These are phyloP conservation scores for Paraglomus brasilianum DNA, from an alignment of 192 early-diverging fungal species.

Conservation along the genomic window DNA sequence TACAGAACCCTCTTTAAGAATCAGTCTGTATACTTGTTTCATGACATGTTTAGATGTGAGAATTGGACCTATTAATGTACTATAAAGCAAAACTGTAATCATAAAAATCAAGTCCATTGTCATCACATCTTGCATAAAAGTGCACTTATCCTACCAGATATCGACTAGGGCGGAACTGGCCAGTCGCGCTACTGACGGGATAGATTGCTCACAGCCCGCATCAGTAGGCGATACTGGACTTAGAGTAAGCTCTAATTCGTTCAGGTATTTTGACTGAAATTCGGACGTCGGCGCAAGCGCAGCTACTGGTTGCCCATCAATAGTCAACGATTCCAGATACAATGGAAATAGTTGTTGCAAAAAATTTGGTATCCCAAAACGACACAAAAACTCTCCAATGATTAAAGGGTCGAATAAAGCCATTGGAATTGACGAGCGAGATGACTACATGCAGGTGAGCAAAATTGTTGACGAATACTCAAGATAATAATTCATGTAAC, in stretches of 20 bases:
- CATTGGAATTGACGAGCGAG: slow-evolving; percentile 45
- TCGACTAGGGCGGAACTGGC: slow-evolving; percentile 50
- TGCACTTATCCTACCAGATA: slow-evolving; percentile 44
- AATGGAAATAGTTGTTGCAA: slow-evolving; percentile 56
- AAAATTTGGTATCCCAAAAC: slow-evolving; percentile 53
- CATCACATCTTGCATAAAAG: no score
- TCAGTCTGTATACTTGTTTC: slow-evolving; percentile 51
- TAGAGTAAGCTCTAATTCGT: background rate
- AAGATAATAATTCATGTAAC: background rate
- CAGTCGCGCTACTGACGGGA: slow-evolving; percentile 36
- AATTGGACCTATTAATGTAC: slow-evolving; percentile 52
- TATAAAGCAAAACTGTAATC: slow-evolving; percentile 10
- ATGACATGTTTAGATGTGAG: slow-evolving; percentile 58
- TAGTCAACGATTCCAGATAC: slow-evolving; percentile 54
- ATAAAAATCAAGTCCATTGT: background rate
- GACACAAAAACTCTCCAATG: slow-evolving; percentile 46
- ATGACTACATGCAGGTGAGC: slow-evolving; percentile 35
- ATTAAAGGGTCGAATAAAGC: slow-evolving; percentile 42
- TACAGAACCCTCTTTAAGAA: slow-evolving; percentile 45
- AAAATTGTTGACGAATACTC: slow-evolving; percentile 2
- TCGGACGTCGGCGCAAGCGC: slow-evolving; percentile 30
- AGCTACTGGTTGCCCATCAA: slow-evolving; percentile 37
- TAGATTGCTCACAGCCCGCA: background rate
- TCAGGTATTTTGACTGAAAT: slow-evolving; percentile 7
- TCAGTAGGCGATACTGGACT: background rate